Evolutionary conservation across 768 basidiomycete genomes (phyloP).

Genomic region (Termitomyces sp.): DNA sequence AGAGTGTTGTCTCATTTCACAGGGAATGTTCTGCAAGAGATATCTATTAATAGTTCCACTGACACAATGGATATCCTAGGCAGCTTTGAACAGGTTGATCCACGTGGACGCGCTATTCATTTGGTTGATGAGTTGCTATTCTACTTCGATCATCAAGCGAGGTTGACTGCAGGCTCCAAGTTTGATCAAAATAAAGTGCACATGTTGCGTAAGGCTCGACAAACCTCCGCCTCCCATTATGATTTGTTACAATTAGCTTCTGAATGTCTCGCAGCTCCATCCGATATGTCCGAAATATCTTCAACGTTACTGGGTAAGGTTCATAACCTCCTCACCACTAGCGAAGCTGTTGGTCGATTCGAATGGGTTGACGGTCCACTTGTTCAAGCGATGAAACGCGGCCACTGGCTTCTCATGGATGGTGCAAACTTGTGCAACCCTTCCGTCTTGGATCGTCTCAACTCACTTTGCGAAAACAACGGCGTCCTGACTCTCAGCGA

Average conservation of each 20-base stretch:
- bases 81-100: slow-evolving; percentile 89
- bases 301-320: slow-evolving; percentile 17
- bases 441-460: slow-evolving; percentile 93
- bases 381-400: slow-evolving; percentile 76
- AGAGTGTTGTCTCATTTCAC: slow-evolving; percentile 62
- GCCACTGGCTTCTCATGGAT: slow-evolving; percentile 88
- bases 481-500: slow-evolving; percentile 86
- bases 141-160: slow-evolving; percentile 32
- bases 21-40: slow-evolving; percentile 65
- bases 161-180: slow-evolving; percentile 27
- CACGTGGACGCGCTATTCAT: slow-evolving; percentile 29
- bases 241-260: slow-evolving; percentile 11
- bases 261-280: slow-evolving; percentile 10
- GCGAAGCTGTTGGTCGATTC: slow-evolving; percentile 50
- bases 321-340: slow-evolving; percentile 14
- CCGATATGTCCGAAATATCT: background rate
- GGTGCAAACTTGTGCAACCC: slow-evolving; percentile 93
- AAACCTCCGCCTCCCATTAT: slow-evolving; percentile 3
- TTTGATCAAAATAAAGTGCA: slow-evolving; percentile 14
- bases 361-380: slow-evolving; percentile 97
- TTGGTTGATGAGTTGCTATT: slow-evolving; percentile 35
- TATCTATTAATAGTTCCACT: slow-evolving; percentile 78
- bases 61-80: slow-evolving; percentile 94
- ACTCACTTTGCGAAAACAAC: slow-evolving; percentile 88
- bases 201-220: slow-evolving; percentile 15